Base-by-base conservation (phyloP, 139 green algal species). In the Volvox africanus region DNA sequence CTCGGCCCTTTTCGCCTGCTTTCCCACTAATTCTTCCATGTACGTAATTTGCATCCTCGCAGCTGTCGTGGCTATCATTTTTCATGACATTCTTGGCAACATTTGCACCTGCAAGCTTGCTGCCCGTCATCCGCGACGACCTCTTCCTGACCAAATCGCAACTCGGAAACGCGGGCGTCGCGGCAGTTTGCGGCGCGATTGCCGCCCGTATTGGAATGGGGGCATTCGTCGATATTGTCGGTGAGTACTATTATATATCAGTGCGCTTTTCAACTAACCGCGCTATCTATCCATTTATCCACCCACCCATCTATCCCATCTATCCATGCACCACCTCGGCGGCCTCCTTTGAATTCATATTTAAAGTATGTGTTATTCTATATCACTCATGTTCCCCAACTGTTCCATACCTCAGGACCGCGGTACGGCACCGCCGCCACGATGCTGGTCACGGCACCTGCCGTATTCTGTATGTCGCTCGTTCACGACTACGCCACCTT, bases 61-160 rank as follows among this genome's bases (percentile, higher is more conserved):
- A 99, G 75, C 88, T 98, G 0, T 97, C 95, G 0, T 99, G 97
- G 97, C 87, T 99, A 16, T 91, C 92, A 19, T 99, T 99, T 94
- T 98, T 98, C 93, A 91, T 96, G 21, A 96, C 96, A 22, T 99
- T 99, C 94, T 82, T 98, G 19, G 98, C 97, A n/a, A 98, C 97
- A 17, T 99, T 99, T 89, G 97, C 98, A 2, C 96, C 96, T 0
- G 96, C 89, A 6, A 94, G 97, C 20, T 93, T 99, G 69, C 90
- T 98, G 30, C 95, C 97, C 22, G 92, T 98, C 76, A 98, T 99
- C 77, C 95, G 97, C 26, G 94, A 99, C 65, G 94, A 98, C 94
- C 87, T 99, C 0, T 92, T 95, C 90, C 93, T 99, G 0, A 97
- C 93, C 61, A 97, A 97, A 82, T 76, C 68, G 0, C 20, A 94